Evolutionary conservation across 1,284 basidiomycete species (phyloP), one percentile per base, ranked within the genome.

Genomic region (Ganoderma resinaceum): DNA sequence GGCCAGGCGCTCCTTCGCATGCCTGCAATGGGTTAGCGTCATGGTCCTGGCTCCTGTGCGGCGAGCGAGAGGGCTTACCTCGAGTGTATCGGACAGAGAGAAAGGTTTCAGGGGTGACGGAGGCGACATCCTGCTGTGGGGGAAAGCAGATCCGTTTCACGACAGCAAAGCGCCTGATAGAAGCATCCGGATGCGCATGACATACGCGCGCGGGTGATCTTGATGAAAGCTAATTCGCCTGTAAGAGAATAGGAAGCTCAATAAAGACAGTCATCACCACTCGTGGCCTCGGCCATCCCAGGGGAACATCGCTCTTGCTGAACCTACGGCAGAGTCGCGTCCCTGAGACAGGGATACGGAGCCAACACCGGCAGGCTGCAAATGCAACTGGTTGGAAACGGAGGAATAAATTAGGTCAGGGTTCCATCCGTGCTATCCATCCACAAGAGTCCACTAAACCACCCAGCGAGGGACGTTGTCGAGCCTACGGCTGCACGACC

Each of bases 1-100:
- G 16, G 16, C 57, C 55, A 11, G 33, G 26, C 11, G 52, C 37
- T n/a, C 70, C 70, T 38, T 58, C 43, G 58, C 70, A 72, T 18
- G 63, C 70, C 70, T 72, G 52, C 20, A 14, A 18, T n/a, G 14
- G 26, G 2, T 35, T 26, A 62, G 31, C 4, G 35, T n/a, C 18
- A 12, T 29, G 3, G 31, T 57, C 20, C 20, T 49, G 18, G 46
- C 46, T 20, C 20, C 9, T 2, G 31, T 12, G 7, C 33, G 12
- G 16, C 18, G 16, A 16, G 46, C 2, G 33, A 16, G 31, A 23
- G n/a, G 18, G 46, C 55, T 14, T 40, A 64, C 63, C 23, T 58
- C 18, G 31, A 64, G 40, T 6, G 53, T 11, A 9, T 64, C 63
- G 9, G 4, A 2, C 4, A 63, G 18, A 40, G 62, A 42, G 62